Conservation (phyloP, 257 asterid genomes). For the Gentiana straminea region DNA sequence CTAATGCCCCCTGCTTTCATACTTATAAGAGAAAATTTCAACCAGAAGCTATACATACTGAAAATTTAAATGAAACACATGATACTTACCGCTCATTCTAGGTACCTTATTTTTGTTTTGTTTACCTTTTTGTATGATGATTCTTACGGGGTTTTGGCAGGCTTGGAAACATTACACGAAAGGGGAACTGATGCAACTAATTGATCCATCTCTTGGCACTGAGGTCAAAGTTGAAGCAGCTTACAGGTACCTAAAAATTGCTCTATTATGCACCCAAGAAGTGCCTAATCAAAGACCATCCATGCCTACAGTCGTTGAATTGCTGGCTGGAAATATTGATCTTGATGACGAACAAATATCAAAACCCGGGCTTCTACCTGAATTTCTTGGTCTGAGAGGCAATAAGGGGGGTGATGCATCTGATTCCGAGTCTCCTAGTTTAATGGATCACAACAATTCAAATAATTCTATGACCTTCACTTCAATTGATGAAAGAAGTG, state of each 20-base stretch:
- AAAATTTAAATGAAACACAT: too few species aligned
- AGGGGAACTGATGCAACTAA: constrained; percentile 34
- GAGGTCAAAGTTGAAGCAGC: constrained; percentile 36
- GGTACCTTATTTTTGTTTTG: too few species aligned
- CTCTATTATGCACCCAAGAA: constrained; percentile 65
- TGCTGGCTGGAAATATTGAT: constrained; percentile 48
- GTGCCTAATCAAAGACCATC: constrained; percentile 51
- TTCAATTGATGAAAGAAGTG: constrained; percentile 46
- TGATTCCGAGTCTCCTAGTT: constrained; percentile 14
- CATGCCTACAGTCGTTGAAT: constrained; percentile 47
- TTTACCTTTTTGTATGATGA: too few species aligned
- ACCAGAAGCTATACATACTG: too few species aligned
- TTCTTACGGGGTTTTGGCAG: constrained; percentile 23
- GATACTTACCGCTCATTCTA: too few species aligned
- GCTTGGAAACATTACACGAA: constrained; percentile 54
- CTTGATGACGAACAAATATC: constrained; percentile 31
- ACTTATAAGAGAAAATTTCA: too few species aligned
- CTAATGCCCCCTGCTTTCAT: too few species aligned
- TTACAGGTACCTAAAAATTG: constrained; percentile 44
- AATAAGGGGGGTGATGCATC: constrained; percentile 13
- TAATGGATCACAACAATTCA: constrained; percentile 26
- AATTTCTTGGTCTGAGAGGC: constrained; percentile 22
- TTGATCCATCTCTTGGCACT: constrained; percentile 35
- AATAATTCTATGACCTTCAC: constrained; percentile 40
- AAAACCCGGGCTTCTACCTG: constrained; percentile 40